A percentile compares a stretch with the other conserved stretches of the same genome.
Conservation (phyloP, 2,329 filamentous ascomycete species). For the Neophaeococcomyces mojaviensis region DNA sequence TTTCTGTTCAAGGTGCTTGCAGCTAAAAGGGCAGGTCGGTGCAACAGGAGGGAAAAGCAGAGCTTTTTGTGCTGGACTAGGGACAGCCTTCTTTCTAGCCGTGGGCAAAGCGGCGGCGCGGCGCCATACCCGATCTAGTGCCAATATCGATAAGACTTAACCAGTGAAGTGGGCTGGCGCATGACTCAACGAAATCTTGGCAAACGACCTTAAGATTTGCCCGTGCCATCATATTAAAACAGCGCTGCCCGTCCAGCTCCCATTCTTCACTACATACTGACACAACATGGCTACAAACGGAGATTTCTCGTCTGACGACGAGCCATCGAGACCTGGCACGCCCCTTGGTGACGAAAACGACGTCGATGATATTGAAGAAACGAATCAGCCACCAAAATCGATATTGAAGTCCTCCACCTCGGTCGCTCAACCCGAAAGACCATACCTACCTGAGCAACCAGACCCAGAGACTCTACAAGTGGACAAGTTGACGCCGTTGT, state of each 20-base stretch:
- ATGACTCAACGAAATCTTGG: too few relatives aligned
- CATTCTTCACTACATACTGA: constrained; percentile 7
- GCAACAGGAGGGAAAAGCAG: too few relatives aligned
- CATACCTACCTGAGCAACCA: constrained; percentile 77
- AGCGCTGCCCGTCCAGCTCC: neutral
- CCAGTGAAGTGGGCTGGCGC: too few relatives aligned
- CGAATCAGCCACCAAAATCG: constrained; percentile 65
- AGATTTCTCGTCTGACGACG: constrained; percentile 37
- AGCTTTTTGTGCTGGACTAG: too few relatives aligned
- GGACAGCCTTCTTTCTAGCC: too few relatives aligned
- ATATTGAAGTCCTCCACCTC: constrained; percentile 49
- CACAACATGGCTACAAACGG: constrained; percentile 27
- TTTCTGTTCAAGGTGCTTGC: too few relatives aligned
- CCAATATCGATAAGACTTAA: too few relatives aligned
- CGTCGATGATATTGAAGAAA: constrained; percentile 51
- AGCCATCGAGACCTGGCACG: constrained; percentile 47
- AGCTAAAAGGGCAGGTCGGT: too few relatives aligned
- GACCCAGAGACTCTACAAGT: constrained; percentile 85
- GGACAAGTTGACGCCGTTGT: constrained; percentile 70
- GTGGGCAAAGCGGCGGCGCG: too few relatives aligned
- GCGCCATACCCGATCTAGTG: too few relatives aligned
- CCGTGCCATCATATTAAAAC: neutral
- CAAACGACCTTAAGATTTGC: too few relatives aligned
- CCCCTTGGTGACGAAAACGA: constrained; percentile 40
- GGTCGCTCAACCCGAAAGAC: constrained; percentile 51